A percentile compares a stretch with the other conserved stretches of the same genome.
These are phyloP conservation scores for Trichoderma atroviride DNA, from an alignment of 2,329 filamentous ascomycete genomes.

Conservation along the genomic window DNA sequence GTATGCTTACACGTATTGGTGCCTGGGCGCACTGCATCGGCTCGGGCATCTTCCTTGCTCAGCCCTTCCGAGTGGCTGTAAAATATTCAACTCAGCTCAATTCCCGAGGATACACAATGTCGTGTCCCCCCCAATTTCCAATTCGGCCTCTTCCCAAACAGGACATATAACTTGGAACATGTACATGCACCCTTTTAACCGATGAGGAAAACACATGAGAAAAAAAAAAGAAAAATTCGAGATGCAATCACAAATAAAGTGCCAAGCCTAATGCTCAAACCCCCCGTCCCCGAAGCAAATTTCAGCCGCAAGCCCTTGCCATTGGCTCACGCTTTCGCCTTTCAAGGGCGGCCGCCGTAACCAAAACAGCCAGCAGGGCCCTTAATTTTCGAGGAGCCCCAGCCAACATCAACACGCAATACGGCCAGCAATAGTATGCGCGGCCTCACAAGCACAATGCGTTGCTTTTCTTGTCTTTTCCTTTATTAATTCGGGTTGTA, in stretches of 20 bases:
- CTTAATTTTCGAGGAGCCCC: slow-evolving; percentile 17
- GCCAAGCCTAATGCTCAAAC: slow-evolving; percentile 9
- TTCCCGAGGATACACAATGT: too few species aligned
- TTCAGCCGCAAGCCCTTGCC: neutral
- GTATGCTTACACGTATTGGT: neutral
- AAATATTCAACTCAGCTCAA: neutral
- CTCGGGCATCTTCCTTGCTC: neutral
- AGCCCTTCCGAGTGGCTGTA: neutral
- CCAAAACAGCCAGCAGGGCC: slow-evolving; percentile 22
- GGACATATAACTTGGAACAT: neutral
- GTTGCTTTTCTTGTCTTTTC: neutral
- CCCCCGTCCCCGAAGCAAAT: slow-evolving; percentile 15
- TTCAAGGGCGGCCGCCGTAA: neutral
- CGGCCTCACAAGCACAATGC: neutral
- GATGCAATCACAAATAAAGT: neutral
- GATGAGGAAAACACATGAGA: too few species aligned
- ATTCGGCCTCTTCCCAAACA: neutral
- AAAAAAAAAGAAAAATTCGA: neutral
- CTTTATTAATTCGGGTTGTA: neutral
- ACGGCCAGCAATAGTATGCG: neutral
- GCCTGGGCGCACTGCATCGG: neutral
- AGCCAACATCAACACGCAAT: slow-evolving; percentile 8
- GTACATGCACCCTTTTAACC: neutral
- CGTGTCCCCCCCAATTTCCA: too few species aligned
- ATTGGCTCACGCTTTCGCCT: slow-evolving; percentile 13